Evolutionary conservation across 768 basidiomycete species (phyloP), one percentile per base, ranked within the genome.

Genomic region (Fistulinella prunicolor): DNA sequence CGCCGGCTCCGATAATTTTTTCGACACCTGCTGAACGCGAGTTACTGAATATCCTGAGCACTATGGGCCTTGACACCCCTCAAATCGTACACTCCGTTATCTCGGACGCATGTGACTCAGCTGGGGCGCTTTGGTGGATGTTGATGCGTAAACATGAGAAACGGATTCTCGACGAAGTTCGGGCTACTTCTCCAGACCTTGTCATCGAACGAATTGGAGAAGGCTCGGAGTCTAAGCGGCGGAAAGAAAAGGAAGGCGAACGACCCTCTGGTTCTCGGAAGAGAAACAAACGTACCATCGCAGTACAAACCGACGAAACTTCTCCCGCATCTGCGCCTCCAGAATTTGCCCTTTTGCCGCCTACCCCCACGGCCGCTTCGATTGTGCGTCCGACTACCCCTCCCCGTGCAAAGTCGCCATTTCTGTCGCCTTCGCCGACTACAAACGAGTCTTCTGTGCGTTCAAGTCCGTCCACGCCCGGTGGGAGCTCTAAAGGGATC

Each of bases 41-140:
- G 17, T 72, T 98, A 13, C 71, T 99, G 23, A 89, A 89, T 51
- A 73, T 70, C 3, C 73, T 99, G 36, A 83, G 84, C 47, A 58
- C 67, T 21, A 71, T 96, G 6, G 95, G 96, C 0, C 83, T 99
- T 51, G 96, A 98, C 66, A 90, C 88, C 0, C 91, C 89, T 14
- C 95, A 99, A 69, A 86, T 97, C 42, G 85, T 86, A n/a, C 94
- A 98, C 64, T 91, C 88, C 0, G 96, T 98, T 12, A 74, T 89
- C 38, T 85, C 78, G 23, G 83, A 97, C 67, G 95, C 95, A 1
- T 99, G 95, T 60, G 95, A 99, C 67, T 80, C 89, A 0, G 79
- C 88, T 12, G 87, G 92, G 9, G 91, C 94, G 1, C 69, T 91
- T 8, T 99, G 94, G 94, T 99, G 96, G 96, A 90, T 95, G 79